phyloP scores from a whole-genome alignment of 352 stramenopile genomes.

The Globisporangium nodosum region DNA sequence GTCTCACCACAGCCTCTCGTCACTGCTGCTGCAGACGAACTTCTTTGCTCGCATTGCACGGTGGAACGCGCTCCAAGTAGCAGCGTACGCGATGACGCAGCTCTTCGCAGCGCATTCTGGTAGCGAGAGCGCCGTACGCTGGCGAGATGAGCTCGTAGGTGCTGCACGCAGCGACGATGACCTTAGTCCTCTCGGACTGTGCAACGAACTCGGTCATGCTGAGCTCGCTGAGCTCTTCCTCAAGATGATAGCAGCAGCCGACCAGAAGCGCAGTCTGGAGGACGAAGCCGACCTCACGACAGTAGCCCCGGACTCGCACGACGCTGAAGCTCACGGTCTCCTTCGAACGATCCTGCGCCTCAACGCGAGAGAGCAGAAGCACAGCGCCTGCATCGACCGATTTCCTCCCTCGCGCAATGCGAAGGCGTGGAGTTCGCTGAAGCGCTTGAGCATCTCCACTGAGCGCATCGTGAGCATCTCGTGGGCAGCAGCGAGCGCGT shows the following conservation, averaged over 20 bases:
- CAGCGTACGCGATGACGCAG: not conserved
- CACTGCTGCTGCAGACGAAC: not conserved
- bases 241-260: no score
- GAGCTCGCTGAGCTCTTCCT: conserved; percentile 2
- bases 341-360: conserved; percentile 5
- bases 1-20: not conserved
- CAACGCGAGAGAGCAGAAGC: not conserved
- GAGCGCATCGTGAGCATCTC: not conserved
- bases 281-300: no score
- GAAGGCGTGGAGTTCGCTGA: not conserved
- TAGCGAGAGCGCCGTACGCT: not conserved
- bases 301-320: no score
- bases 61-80: conserved; percentile 32
- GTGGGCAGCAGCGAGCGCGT: conserved; percentile 14
- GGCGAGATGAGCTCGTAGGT: not conserved
- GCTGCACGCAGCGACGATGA: not conserved
- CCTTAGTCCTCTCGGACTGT: conserved; percentile 1
- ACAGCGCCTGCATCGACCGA: not conserved
- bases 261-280: no score
- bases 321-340: conserved; percentile 10
- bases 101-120: not conserved
- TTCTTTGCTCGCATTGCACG: conserved; percentile 20
- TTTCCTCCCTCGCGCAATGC: not conserved
- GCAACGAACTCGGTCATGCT: conserved; percentile 2
- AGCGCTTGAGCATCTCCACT: conserved; percentile 2